Conservation (phyloP, 1,139 yeast species). For the Geotrichum cucujoidarum region DNA sequence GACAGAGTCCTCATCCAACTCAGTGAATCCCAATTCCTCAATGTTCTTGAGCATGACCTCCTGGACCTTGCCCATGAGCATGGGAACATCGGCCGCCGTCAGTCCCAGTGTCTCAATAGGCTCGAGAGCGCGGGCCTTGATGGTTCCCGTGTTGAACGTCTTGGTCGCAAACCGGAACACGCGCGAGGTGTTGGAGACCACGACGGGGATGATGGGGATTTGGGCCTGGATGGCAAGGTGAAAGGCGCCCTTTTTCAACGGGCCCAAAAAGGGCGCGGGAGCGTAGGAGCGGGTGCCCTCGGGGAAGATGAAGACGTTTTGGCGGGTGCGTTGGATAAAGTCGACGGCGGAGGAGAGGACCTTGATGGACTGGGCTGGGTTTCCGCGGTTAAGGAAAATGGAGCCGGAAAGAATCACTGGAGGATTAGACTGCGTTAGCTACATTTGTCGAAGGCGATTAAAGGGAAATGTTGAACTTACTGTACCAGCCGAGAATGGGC, state of each 20-base stretch:
- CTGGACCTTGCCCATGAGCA: constrained; percentile 42
- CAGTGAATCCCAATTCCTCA: constrained; percentile 30
- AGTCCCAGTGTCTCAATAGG: constrained; percentile 58
- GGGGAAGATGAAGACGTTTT: constrained; percentile 78
- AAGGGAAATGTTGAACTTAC: too few relatives aligned
- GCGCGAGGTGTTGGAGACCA: constrained; percentile 75
- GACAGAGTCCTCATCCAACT: not conserved
- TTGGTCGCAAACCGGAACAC: constrained; percentile 37
- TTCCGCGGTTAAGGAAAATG: constrained; percentile 81
- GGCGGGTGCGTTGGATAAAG: constrained; percentile 53
- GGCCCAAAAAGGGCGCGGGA: constrained; percentile 61
- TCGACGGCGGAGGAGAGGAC: constrained; percentile 67
- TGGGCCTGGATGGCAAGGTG: constrained; percentile 91
- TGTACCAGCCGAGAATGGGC: constrained; percentile 97
- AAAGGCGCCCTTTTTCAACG: constrained; percentile 96
- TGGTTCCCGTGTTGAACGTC: constrained; percentile 47
- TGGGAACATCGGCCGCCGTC: constrained; percentile 55
- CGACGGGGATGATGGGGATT: constrained; percentile 83
- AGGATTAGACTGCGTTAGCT: not conserved
- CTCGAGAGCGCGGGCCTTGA: constrained; percentile 59
- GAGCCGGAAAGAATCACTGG: constrained; percentile 76
- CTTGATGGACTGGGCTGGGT: constrained; percentile 66
- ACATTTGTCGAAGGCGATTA: too few relatives aligned
- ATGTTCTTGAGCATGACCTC: constrained; percentile 42
- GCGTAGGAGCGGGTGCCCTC: constrained; percentile 88